These are phyloP conservation scores for Chytridiales sp. DNA, from an alignment of 371 early-diverging fungal species.

Conservation along the genomic window DNA sequence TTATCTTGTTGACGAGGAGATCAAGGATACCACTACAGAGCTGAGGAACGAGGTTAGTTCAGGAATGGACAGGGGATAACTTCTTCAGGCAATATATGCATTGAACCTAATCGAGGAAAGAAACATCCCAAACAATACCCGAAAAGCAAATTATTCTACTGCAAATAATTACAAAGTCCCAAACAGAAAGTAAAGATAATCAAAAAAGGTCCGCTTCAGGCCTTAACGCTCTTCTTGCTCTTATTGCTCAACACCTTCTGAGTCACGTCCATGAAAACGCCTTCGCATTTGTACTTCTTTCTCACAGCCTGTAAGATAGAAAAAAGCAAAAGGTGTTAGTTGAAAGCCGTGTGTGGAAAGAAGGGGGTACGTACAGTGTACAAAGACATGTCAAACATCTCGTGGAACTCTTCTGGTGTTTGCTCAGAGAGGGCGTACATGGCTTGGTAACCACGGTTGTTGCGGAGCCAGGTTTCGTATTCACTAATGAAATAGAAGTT, in stretches of 20 bases:
- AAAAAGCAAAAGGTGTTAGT: too few species aligned
- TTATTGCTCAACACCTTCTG: conserved; percentile 24
- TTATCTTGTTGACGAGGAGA: not conserved
- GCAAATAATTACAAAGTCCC: too few species aligned
- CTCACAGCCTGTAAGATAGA: conserved; percentile 19
- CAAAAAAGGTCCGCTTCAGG: too few species aligned
- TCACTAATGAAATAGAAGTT: not conserved
- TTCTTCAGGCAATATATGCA: too few species aligned
- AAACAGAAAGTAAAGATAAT: too few species aligned
- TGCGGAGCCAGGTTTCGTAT: conserved; percentile 30
- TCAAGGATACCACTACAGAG: not conserved
- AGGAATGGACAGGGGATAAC: too few species aligned
- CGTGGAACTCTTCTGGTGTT: conserved; percentile 39
- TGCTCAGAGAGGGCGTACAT: conserved; percentile 42
- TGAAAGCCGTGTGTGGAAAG: too few species aligned
- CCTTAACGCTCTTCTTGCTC: too few species aligned
- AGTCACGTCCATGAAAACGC: conserved; percentile 30
- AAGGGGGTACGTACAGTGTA: conserved; percentile 14
- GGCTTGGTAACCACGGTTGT: conserved; percentile 34
- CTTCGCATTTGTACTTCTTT: conserved; percentile 31
- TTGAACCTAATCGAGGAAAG: too few species aligned
- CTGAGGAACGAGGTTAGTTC: too few species aligned
- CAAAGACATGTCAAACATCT: conserved; percentile 47
- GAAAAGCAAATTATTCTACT: too few species aligned
- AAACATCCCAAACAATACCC: too few species aligned